Evolutionary conservation across 2,329 filamentous ascomycete genomes (phyloP).

Genomic region (Scedosporium boydii): DNA sequence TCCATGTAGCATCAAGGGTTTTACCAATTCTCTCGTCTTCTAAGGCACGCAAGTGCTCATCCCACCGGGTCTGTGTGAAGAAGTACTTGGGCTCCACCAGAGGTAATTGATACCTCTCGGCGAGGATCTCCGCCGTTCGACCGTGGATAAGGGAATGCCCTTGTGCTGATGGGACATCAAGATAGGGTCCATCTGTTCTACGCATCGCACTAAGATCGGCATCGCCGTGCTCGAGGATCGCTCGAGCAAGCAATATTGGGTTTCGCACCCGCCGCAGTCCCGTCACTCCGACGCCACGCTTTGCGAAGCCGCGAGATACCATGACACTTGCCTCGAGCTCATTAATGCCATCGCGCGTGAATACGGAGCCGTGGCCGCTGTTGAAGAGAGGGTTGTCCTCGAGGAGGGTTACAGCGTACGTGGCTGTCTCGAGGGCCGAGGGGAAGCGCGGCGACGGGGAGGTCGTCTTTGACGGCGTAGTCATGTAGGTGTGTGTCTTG

Average conservation of each 20-base stretch:
- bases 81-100: conserved; percentile 64
- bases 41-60: conserved; percentile 59
- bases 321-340: conserved; percentile 84
- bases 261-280: conserved; percentile 67
- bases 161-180: conserved; percentile 47
- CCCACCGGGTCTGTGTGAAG: conserved; percentile 69
- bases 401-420: conserved; percentile 63
- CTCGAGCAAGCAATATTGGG: conserved; percentile 64
- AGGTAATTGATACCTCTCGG: conserved; percentile 58
- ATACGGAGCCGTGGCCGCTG: conserved; percentile 73
- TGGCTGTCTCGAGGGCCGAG: conserved; percentile 63
- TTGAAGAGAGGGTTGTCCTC: conserved; percentile 82
- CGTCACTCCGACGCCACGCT: conserved; percentile 71
- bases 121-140: conserved; percentile 58
- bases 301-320: conserved; percentile 63
- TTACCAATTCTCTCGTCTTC: conserved; percentile 35
- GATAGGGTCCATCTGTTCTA: conserved; percentile 18
- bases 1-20: conserved; percentile 41
- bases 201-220: conserved; percentile 38
- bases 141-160: conserved; percentile 65
- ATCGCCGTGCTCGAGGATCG: conserved; percentile 61
- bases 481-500: conserved; percentile 38
- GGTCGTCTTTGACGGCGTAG: conserved; percentile 15
- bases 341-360: conserved; percentile 72
- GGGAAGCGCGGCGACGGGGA: conserved; percentile 20